Evolutionary conservation across 768 basidiomycete genomes (phyloP).

Genomic region (Termitomyces sp.): DNA sequence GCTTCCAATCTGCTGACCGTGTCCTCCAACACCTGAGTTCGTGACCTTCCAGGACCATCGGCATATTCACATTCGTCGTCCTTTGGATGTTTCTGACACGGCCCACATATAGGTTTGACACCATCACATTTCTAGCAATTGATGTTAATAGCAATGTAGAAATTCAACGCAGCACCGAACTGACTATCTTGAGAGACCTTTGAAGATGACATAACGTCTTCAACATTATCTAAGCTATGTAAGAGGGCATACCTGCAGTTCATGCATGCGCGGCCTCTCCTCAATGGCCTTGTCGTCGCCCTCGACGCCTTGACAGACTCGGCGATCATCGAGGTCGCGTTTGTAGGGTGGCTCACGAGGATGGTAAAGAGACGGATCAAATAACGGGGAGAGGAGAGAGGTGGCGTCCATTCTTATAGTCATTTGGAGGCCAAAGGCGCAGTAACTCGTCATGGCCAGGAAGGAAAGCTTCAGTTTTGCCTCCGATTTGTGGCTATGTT

Average conservation of each 20-base stretch:
- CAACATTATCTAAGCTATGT: not conserved
- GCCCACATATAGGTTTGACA: conserved; percentile 55
- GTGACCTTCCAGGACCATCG: conserved; percentile 55
- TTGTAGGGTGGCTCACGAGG: conserved; percentile 10
- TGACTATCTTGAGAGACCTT: conserved; percentile 47
- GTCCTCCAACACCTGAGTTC: conserved; percentile 56
- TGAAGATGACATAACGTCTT: not conserved
- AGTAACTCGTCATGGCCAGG: not conserved
- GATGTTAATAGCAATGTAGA: conserved; percentile 1
- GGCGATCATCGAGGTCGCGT: conserved; percentile 32
- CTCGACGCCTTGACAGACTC: conserved; percentile 21
- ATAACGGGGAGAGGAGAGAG: conserved; percentile 16
- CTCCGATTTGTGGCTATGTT: conserved; percentile 9
- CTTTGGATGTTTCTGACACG: conserved; percentile 53
- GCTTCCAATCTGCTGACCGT: conserved; percentile 50
- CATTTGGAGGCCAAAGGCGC: conserved; percentile 11
- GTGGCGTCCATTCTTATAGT: conserved; percentile 30
- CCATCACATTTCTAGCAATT: conserved; percentile 62
- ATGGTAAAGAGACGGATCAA: conserved; percentile 32
- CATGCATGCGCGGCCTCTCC: conserved; percentile 50
- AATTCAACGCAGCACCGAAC: conserved; percentile 13
- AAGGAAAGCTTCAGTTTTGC: not conserved
- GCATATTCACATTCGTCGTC: conserved; percentile 69
- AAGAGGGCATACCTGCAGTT: conserved; percentile 38
- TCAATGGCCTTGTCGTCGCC: conserved; percentile 35